A percentile compares a stretch with the other conserved stretches of the same genome.
These are phyloP conservation scores for Camelina sativa DNA, from an alignment of 345 rosid genomes.

Conservation along the genomic window DNA sequence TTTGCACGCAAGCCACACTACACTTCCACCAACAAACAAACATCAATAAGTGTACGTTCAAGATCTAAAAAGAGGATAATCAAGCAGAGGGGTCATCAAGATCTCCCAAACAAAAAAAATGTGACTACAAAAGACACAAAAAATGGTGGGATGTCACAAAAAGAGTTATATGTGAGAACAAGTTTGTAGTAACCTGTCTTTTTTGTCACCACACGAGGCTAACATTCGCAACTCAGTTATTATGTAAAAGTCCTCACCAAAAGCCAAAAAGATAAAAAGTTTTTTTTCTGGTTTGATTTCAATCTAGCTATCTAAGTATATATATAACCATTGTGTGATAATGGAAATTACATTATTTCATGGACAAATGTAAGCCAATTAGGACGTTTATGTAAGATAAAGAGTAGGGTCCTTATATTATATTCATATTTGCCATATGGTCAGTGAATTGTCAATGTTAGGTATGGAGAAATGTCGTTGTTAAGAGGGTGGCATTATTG, in stretches of 20 bases:
- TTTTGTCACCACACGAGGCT: slow-evolving; percentile 18
- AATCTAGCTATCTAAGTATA: too few species aligned
- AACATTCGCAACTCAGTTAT: slow-evolving; percentile 31
- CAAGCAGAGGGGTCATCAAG: slow-evolving; percentile 30
- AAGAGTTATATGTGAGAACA: slow-evolving; percentile 26
- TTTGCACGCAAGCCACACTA: slow-evolving; percentile 8
- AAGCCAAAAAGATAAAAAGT: background rate
- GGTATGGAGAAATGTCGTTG: slow-evolving; percentile 42
- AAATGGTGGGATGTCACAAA: slow-evolving; percentile 19
- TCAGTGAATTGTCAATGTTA: slow-evolving; percentile 42
- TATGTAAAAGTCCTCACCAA: slow-evolving; percentile 19
- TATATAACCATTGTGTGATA: background rate
- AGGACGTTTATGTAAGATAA: background rate
- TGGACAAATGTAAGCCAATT: too few species aligned
- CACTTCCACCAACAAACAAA: slow-evolving; percentile 36
- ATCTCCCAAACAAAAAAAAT: slow-evolving; percentile 3
- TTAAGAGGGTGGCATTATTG: slow-evolving; percentile 38
- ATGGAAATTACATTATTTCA: background rate
- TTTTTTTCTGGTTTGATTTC: background rate
- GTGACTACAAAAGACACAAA: slow-evolving; percentile 2
- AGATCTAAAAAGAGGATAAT: slow-evolving; percentile 16
- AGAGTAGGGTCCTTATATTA: slow-evolving; percentile 27
- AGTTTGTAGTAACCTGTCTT: slow-evolving; percentile 26
- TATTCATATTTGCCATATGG: slow-evolving; percentile 22
- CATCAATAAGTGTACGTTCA: slow-evolving; percentile 28